phyloP scores from a whole-genome alignment of 352 stramenopile genomes.

The Phytophthora parvispora region DNA sequence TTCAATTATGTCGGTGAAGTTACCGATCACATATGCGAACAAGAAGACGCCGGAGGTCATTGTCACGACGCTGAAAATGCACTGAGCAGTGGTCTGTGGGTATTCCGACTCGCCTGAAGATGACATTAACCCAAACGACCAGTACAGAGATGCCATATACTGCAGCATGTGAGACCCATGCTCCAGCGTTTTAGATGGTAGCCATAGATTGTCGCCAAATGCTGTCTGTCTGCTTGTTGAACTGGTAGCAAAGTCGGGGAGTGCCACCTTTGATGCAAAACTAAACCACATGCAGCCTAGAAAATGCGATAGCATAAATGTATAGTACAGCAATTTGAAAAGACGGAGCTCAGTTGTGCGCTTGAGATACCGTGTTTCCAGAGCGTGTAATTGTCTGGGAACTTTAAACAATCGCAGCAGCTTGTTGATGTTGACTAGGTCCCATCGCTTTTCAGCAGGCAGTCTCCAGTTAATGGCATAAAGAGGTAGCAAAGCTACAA shows the following conservation, averaged over 20 bases:
- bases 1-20: conserved; percentile 66
- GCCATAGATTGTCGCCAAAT: conserved; percentile 42
- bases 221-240: not conserved
- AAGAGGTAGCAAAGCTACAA: conserved; percentile 52
- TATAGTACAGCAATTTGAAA: conserved; percentile 76
- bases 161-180: conserved; percentile 30
- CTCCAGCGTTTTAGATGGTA: conserved; percentile 35
- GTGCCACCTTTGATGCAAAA: conserved; percentile 18
- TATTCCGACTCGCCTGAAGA: conserved; percentile 53
- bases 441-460: conserved; percentile 19
- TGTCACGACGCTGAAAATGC: conserved; percentile 55
- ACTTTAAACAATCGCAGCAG: conserved; percentile 59
- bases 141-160: conserved; percentile 68
- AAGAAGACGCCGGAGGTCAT: conserved; percentile 75
- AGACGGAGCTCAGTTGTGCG: conserved; percentile 56
- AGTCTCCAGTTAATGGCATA: conserved; percentile 56
- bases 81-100: conserved; percentile 50
- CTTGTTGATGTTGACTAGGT: conserved; percentile 73
- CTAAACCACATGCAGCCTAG: conserved; percentile 72
- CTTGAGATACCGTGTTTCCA: conserved; percentile 69
- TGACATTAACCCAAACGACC: conserved; percentile 69
- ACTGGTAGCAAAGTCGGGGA: not conserved
- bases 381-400: conserved; percentile 48
- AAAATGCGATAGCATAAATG: conserved; percentile 58
- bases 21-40: conserved; percentile 75